These are phyloP conservation scores for Fraxinus platypoda DNA, from an alignment of 305 asterid genomes.

Conservation along the genomic window DNA sequence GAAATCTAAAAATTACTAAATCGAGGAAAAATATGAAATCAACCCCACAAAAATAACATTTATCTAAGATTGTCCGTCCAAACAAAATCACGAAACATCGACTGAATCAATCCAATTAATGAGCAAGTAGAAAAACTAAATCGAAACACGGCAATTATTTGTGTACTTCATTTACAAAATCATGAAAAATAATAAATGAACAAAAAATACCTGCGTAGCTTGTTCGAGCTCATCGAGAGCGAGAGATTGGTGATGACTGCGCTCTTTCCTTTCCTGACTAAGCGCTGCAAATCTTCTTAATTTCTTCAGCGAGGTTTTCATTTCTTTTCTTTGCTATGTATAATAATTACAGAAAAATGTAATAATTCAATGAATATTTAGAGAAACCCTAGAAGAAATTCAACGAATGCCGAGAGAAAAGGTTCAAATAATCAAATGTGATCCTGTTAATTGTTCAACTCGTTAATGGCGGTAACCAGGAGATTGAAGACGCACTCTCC, in stretches of 20 bases:
- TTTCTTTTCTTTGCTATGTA: conserved; percentile 11
- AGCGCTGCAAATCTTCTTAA: conserved; percentile 66
- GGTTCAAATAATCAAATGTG: conserved; percentile 1
- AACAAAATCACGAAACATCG: background rate
- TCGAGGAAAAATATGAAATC: background rate
- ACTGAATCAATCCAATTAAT: conserved; percentile 1
- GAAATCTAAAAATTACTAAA: background rate
- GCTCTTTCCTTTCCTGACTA: conserved; percentile 55
- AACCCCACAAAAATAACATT: background rate
- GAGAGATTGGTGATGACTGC: conserved; percentile 40
- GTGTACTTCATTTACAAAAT: background rate
- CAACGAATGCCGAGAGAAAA: background rate
- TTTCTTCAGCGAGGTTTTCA: conserved; percentile 84
- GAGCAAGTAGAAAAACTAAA: background rate
- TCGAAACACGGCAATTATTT: background rate
- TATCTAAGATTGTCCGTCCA: background rate
- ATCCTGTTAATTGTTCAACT: background rate
- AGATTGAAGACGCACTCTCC: background rate
- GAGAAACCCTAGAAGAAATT: too few relatives aligned
- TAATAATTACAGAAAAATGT: background rate
- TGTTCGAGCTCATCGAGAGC: conserved; percentile 65
- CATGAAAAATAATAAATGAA: background rate
- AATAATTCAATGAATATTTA: too few relatives aligned
- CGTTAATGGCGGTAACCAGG: conserved; percentile 32
- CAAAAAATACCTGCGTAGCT: conserved; percentile 68